Base-by-base conservation (phyloP, 192 early-diverging fungal genomes). In the Umbelopsis sp. region DNA sequence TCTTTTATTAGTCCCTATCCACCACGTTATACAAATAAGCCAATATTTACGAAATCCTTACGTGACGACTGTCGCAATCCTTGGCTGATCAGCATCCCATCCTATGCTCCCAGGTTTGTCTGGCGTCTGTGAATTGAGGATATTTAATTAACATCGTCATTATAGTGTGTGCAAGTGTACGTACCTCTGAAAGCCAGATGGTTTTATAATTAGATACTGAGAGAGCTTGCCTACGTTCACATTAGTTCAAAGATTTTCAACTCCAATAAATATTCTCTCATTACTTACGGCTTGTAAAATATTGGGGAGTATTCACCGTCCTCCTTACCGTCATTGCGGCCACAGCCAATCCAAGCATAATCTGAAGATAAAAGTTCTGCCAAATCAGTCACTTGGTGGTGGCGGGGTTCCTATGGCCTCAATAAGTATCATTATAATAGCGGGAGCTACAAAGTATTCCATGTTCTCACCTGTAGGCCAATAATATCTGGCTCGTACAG, bases 161-260 rank as follows among this genome's bases (percentile, higher is more conserved):
- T 41, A 41, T 11, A 6, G 4, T 32, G 36, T 65, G 17, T 38
- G 4, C n/a, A 45, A 22, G 0, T 29, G 38, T n/a, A 32, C 24
- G 22, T 66, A 81, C 80, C 69, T 81, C 70, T 1, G 80, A 81
- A 8, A 81, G 53, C 80, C 80, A 81, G 38, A 70, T 50, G 38
- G 68, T 53, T 24, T 70, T 69, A 34, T 51, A 59, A 26, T 66
- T 38, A 38, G 47, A 44, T 20, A 71, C 22, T 31, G 51, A 51
- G 31, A 71, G 41, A 65, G 29, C 12, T 44, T 72, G n/a, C 47
- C 75, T 76, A 66, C 54, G 25, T 12, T 24, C 17, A 3, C 29
- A 31, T 62, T 25, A 49, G 21, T 22, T 38, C 5, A 56, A 25
- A 47, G 3, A 2, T 62, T 17, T 2, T 32, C 21, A 5, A 16